Percentiles rank a stretch among this genome's conserved stretches.
phyloP scores from a whole-genome alignment of 305 asterid genomes.

The Fraxinus dipetala region DNA sequence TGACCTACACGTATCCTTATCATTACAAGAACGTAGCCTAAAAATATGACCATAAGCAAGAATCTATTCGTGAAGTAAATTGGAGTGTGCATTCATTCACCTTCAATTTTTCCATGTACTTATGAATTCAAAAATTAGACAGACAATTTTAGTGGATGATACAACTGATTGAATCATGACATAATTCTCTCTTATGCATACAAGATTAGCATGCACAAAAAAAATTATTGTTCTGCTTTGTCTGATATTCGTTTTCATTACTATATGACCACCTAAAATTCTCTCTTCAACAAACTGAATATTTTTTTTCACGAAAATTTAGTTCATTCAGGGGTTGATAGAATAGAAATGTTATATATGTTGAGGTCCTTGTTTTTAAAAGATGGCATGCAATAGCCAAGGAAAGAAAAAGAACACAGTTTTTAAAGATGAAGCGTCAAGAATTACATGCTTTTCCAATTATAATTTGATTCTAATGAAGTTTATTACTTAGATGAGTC shows the following conservation, averaged over 20 bases:
- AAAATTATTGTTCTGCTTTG: neutral
- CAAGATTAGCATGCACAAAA: neutral
- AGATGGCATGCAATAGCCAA: conserved; percentile 3
- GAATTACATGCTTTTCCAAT: conserved; percentile 6
- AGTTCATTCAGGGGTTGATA: neutral
- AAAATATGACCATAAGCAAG: neutral
- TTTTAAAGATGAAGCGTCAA: neutral
- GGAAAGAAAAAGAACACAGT: neutral
- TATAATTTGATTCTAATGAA: conserved; percentile 12
- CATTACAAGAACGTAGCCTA: neutral
- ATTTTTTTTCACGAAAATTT: neutral
- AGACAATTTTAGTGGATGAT: neutral
- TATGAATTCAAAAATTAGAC: neutral
- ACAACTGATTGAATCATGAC: neutral
- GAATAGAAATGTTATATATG: neutral
- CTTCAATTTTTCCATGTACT: neutral
- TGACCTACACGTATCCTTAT: neutral
- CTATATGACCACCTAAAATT: neutral
- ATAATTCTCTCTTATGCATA: neutral
- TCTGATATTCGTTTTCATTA: neutral
- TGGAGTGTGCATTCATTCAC: neutral
- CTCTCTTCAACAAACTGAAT: neutral
- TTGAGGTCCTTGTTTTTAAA: neutral
- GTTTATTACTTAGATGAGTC: neutral
- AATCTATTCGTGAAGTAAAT: neutral